Evolutionary conservation across 2,329 filamentous ascomycete genomes (phyloP).

Genomic region (Colletotrichum sp.): DNA sequence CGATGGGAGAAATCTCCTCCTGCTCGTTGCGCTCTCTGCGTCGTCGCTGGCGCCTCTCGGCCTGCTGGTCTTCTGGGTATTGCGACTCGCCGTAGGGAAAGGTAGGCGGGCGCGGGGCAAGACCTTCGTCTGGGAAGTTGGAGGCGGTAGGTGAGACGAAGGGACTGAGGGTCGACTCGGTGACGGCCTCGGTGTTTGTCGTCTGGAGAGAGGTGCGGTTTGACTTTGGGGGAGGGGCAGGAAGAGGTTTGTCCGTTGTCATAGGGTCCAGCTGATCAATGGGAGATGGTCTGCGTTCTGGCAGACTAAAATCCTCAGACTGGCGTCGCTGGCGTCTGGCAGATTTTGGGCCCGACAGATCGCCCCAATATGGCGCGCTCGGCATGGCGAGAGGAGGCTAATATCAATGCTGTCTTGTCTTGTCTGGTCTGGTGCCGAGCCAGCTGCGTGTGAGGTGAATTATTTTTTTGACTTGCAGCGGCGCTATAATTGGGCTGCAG

Average conservation of each 20-base stretch:
- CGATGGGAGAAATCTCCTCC: slow-evolving; percentile 7
- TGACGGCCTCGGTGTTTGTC: slow-evolving; percentile 56
- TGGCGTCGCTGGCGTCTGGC: slow-evolving; percentile 24
- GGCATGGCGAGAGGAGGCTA: slow-evolving; percentile 25
- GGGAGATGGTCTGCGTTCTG: slow-evolving; percentile 23
- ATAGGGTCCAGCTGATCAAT: slow-evolving; percentile 10
- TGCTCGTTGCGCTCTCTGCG: slow-evolving; percentile 40
- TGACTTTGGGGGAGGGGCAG: slow-evolving; percentile 25
- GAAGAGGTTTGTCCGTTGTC: slow-evolving; percentile 11
- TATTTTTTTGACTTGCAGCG: not conserved
- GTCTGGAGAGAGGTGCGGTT: slow-evolving; percentile 63
- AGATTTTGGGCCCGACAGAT: slow-evolving; percentile 37
- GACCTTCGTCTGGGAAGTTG: slow-evolving; percentile 54
- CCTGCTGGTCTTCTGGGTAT: slow-evolving; percentile 46
- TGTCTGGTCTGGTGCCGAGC: slow-evolving; percentile 22
- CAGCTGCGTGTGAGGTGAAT: not conserved
- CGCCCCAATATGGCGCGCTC: slow-evolving; percentile 55
- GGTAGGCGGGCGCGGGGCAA: slow-evolving; percentile 65
- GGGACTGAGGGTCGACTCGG: slow-evolving; percentile 64
- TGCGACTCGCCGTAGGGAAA: slow-evolving; percentile 51
- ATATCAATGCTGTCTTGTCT: slow-evolving; percentile 23
- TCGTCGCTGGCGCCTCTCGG: slow-evolving; percentile 48
- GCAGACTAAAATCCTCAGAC: slow-evolving; percentile 21
- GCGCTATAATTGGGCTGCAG: slow-evolving; percentile 17
- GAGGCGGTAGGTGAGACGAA: slow-evolving; percentile 59